Conservation (phyloP, 78 protist species). For the Anaeramoeba flamelloides region DNA sequence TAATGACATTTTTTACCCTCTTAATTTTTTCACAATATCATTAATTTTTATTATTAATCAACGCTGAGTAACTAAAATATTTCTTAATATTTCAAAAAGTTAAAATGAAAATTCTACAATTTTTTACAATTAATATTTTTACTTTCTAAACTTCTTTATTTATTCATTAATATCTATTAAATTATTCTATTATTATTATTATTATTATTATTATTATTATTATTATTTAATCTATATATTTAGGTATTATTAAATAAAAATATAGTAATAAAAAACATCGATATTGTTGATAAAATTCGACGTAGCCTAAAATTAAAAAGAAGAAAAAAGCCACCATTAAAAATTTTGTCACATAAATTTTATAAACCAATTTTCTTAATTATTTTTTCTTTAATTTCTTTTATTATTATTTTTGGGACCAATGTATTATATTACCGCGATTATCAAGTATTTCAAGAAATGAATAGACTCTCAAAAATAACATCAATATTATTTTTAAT, state of each 20-base stretch:
- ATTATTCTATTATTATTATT: background rate
- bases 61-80: too few species aligned
- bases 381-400: background rate
- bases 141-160: too few species aligned
- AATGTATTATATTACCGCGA: background rate
- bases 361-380: background rate
- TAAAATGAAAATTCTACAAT: too few species aligned
- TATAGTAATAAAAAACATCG: background rate
- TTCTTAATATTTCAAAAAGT: too few species aligned
- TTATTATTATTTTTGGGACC: background rate
- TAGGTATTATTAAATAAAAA: background rate
- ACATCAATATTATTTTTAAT: background rate
- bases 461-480: background rate
- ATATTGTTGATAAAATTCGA: background rate
- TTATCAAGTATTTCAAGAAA: background rate
- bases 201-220: background rate
- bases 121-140: too few species aligned
- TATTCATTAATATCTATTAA: background rate
- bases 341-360: background rate
- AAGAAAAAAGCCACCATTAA: background rate
- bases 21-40: too few species aligned
- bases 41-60: too few species aligned
- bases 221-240: background rate
- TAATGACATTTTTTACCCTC: too few species aligned
- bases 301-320: background rate